phyloP scores from a whole-genome alignment of 495 filamentous ascomycete genomes.

The Aspergillus cavernicola region DNA sequence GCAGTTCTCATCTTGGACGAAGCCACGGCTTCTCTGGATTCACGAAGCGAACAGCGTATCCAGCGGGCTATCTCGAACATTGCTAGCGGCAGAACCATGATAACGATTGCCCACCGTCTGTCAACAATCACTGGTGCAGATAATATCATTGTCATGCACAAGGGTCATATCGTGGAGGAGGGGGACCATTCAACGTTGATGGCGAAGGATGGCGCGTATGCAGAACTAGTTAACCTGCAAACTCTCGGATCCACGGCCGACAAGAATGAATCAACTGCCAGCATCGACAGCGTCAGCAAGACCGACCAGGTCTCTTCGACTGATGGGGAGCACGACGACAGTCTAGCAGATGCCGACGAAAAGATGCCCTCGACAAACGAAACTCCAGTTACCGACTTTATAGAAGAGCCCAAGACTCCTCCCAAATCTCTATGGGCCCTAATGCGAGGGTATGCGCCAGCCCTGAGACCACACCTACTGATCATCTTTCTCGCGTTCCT shows the following conservation, averaged over 20 bases:
- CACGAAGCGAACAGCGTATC: slow-evolving; percentile 50
- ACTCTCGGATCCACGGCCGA: slow-evolving; percentile 26
- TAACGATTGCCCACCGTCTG: slow-evolving; percentile 48
- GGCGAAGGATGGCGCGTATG: slow-evolving; percentile 41
- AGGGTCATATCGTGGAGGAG: slow-evolving; percentile 53
- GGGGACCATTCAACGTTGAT: slow-evolving; percentile 45
- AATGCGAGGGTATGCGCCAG: slow-evolving; percentile 28
- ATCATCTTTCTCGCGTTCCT: slow-evolving; percentile 35
- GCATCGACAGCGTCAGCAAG: slow-evolving; percentile 21
- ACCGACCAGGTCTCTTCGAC: slow-evolving; percentile 21
- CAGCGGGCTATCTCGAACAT: slow-evolving; percentile 48
- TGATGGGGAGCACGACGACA: slow-evolving; percentile 4
- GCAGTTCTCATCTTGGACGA: slow-evolving; percentile 83
- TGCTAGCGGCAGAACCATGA: slow-evolving; percentile 41
- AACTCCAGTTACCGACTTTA: slow-evolving; percentile 9
- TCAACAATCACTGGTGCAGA: slow-evolving; percentile 55
- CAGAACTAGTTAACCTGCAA: slow-evolving; percentile 42
- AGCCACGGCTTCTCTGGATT: slow-evolving; percentile 62
- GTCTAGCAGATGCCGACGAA: slow-evolving; percentile 17
- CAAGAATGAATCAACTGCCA: slow-evolving; percentile 19
- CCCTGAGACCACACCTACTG: slow-evolving; percentile 36
- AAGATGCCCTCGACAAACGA: slow-evolving; percentile 16
- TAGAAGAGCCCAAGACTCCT: slow-evolving; percentile 28
- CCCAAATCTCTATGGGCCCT: slow-evolving; percentile 18
- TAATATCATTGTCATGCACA: slow-evolving; percentile 60